Base-by-base conservation (phyloP, 2,329 filamentous ascomycete genomes). In the Diplodia corticola region DNA sequence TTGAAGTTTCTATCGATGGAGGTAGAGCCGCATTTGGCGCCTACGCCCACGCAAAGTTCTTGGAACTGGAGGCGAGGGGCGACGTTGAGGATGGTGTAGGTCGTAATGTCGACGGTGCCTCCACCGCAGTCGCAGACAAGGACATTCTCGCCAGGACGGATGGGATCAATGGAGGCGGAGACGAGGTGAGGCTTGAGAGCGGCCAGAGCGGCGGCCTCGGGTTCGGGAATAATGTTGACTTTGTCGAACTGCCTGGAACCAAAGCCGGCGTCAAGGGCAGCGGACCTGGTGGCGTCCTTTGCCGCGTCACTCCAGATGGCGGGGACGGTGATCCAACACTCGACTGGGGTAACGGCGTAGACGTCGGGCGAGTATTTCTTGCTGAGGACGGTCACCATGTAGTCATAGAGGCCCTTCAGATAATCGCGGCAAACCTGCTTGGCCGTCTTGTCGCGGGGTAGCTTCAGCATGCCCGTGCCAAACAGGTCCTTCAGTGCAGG, bases 1-100 rank as follows among this genome's bases (percentile, higher is more conserved):
- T 77, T 71, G 57, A 79, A 74, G 17, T 72, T 69, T 1, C 76
- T 69, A 61, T 79, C 77, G 15, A 79, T 71, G 10, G 68, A 69
- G 4, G 75, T 78, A 1, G 71, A 74, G 12, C 67, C 67, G 22
- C 59, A 59, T 10, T 64, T 63, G 2, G 50, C 64, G 3, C 67
- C 67, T 0, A 28, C 24, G 1, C 49, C 49, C 1, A 60, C 24
- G 30, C 55, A 55, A 0, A 54, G 15, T 10, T 68, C 67, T 12
- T 64, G 20, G 26, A 67, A 65, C 5, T 49, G 5, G 5, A 68
- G 46, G 5, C 26, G 17, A 13, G 64, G 67, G 4, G 5, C 1
- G 28, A 13, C 5, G 24, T 30, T n/a, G 5, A 44, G 12, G 28
- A 68, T 60, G 2, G 26, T 44, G 44, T 67, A 68, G 4, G 67